Evolutionary conservation across 106 monocot genomes (phyloP), one percentile per base, ranked within the genome.

Genomic region (Dioscorea alata): DNA sequence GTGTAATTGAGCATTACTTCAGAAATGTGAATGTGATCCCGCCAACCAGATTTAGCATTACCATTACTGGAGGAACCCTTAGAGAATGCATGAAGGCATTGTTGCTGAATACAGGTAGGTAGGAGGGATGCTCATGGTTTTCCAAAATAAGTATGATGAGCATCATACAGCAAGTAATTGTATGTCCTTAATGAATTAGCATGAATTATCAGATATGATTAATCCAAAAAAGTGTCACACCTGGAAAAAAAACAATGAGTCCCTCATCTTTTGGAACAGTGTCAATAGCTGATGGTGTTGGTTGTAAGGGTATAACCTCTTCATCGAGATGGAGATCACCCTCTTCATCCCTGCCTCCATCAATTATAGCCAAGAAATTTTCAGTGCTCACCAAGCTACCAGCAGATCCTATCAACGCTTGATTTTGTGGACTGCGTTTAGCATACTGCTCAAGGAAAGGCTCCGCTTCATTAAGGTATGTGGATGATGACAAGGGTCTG

Each of bases 401-500:
- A 74, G 93, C 89, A 69, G 93, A 73, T 63, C 99, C 99, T 57
- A 99, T 52, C 70, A 99, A 71, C 67, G 63, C 83, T 71, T 87
- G 85, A 73, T 99, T 93, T 57, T 85, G 73, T 28, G 74, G 69
- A 76, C 90, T 99, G 4, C 81, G 78, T 59, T 79, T 93, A 19
- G 99, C 99, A 74, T 90, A 99, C 65, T 85, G 82, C 70, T 93
- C 99, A 54, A 99, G 99, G 75, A 99, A 99, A 69, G 87, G 93
- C 74, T 99, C 99, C 59, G 93, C 93, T 83, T 99, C 93, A 77
- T 67, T 75, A 52, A 99, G 85, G 75, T 87, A 99, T 23, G 77
- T 90, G 48, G 92, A 87, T 20, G 90, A 78, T 57, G 90, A 83
- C 31, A 99, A 76, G 23, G 75, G 93, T 63, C 82, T 93, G 59